Conservation (phyloP, 495 filamentous ascomycete species). For the Corynascus novoguineensis region DNA sequence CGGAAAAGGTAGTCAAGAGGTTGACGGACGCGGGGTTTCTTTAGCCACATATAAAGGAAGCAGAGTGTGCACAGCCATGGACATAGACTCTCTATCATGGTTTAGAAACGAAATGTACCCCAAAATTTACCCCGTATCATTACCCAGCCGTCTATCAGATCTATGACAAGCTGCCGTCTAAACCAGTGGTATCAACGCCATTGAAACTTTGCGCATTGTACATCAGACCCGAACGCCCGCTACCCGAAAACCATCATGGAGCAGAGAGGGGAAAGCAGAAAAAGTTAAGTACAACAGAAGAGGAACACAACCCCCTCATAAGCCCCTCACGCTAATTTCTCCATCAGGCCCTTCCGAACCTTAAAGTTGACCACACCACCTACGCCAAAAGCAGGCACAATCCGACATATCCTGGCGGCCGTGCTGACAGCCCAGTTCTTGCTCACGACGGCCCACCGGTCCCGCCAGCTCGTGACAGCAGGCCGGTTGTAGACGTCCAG, state of each 20-base stretch:
- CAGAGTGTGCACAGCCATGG: no score
- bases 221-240: background rate
- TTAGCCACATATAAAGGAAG: no score
- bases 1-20: slow-evolving; percentile 27
- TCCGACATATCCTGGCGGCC: slow-evolving; percentile 78
- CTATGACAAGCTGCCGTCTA: slow-evolving; percentile 3
- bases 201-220: background rate
- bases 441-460: slow-evolving; percentile 58
- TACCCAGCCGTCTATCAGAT: background rate
- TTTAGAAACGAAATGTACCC: background rate
- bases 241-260: background rate
- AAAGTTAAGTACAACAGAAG: background rate
- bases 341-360: slow-evolving; percentile 54
- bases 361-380: slow-evolving; percentile 84
- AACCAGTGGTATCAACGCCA: slow-evolving; percentile 12
- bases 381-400: slow-evolving; percentile 89
- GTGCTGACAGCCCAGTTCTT: slow-evolving; percentile 74
- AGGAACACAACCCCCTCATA: background rate
- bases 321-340: slow-evolving; percentile 29
- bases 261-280: background rate
- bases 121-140: background rate
- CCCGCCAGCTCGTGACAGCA: slow-evolving; percentile 41
- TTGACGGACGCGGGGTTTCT: slow-evolving; percentile 35
- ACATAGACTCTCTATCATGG: no score
- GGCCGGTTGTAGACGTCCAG: slow-evolving; percentile 82